phyloP scores from a whole-genome alignment of 495 filamentous ascomycete species.

The Hypoxylon trugodes region DNA sequence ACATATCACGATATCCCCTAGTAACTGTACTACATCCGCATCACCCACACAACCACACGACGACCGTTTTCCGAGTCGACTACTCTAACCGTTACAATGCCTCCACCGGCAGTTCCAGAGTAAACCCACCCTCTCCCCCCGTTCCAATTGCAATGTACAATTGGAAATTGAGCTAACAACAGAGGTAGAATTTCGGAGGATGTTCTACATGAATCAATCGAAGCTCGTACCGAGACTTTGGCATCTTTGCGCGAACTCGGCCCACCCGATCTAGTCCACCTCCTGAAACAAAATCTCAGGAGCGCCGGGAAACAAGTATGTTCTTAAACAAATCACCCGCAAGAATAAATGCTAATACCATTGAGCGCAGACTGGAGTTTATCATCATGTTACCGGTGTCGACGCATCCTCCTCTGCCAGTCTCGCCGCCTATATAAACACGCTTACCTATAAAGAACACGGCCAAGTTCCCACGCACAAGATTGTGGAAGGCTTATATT shows the following conservation, averaged over 20 bases:
- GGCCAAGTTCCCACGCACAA: constrained; percentile 81
- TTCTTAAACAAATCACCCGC: background rate
- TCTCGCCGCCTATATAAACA: constrained; percentile 97
- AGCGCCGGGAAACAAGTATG: constrained; percentile 70
- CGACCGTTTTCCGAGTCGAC: constrained; percentile 4
- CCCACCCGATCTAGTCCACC: constrained; percentile 93
- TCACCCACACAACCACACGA: background rate
- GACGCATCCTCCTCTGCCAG: constrained; percentile 98
- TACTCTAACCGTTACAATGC: constrained; percentile 65
- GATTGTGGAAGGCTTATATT: constrained; percentile 92
- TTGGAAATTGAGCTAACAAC: constrained; percentile 43
- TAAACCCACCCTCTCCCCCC: constrained; percentile 57
- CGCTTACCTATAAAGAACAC: constrained; percentile 85
- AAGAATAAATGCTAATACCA: constrained; percentile 29
- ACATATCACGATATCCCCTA: background rate
- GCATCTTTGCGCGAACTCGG: constrained; percentile 87
- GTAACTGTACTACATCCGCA: background rate
- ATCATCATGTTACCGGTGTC: constrained; percentile 97
- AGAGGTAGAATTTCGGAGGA: constrained; percentile 83
- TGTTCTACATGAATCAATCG: constrained; percentile 84
- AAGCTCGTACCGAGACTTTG: constrained; percentile 87
- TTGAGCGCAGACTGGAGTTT: constrained; percentile 76
- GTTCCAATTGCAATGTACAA: background rate
- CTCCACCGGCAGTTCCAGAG: constrained; percentile 90
- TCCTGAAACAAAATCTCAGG: constrained; percentile 84